phyloP scores from a whole-genome alignment of 495 filamentous ascomycete species.

The Podospora conica region DNA sequence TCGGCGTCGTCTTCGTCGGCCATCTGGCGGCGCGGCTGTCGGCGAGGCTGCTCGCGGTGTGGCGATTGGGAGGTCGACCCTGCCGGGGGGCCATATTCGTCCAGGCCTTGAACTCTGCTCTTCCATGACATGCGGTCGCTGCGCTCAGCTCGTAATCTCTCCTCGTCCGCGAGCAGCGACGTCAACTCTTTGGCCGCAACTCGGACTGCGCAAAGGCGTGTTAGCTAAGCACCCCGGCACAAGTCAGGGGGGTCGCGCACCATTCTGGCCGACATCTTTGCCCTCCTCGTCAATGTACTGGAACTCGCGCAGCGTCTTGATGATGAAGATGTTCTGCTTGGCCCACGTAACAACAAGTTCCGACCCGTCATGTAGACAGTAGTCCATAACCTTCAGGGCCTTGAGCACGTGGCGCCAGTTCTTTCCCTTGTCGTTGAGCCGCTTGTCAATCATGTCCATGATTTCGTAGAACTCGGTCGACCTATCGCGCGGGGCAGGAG shows the following conservation, averaged over 20 bases:
- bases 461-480: constrained; percentile 96
- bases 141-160: constrained; percentile 84
- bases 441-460: constrained; percentile 99
- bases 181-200: constrained; percentile 96
- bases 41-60: constrained; percentile 37
- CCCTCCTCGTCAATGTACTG: constrained; percentile 92
- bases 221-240: neutral
- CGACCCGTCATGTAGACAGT: constrained; percentile 95
- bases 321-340: constrained; percentile 94
- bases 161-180: constrained; percentile 89
- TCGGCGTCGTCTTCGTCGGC: constrained; percentile 88
- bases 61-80: constrained; percentile 14
- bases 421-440: constrained; percentile 98
- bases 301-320: constrained; percentile 97
- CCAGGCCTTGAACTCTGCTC: constrained; percentile 85
- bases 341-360: constrained; percentile 98
- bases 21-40: constrained; percentile 37
- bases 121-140: constrained; percentile 95
- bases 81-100: constrained; percentile 61
- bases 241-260: constrained; percentile 40
- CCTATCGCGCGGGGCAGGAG: constrained; percentile 1
- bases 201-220: constrained; percentile 56
- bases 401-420: constrained; percentile 99
- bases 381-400: constrained; percentile 95
- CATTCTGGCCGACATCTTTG: constrained; percentile 90